Base-by-base conservation (phyloP, 2,329 filamentous ascomycete genomes). In the Xylariomycetidae sp. region DNA sequence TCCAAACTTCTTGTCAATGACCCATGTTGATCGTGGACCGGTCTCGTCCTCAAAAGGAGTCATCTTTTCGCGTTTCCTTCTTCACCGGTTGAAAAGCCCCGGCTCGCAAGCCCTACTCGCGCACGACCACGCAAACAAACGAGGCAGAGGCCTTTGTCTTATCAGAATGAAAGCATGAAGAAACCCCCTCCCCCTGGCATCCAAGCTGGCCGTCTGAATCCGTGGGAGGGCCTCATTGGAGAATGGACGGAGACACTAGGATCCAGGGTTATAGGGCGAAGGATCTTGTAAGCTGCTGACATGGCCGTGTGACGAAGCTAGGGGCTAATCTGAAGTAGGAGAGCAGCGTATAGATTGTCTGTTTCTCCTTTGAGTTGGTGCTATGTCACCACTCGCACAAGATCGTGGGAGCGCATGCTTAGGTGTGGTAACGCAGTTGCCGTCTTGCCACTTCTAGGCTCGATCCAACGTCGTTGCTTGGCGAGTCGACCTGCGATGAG, bases 381-480 rank as follows among this genome's bases (percentile, higher is more conserved):
- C 39, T 38, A 33, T 40, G 38, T 38, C 40, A 46, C 44, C 37
- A 37, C 39, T 40, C 26, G 44, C 44, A 44, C 43, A 47, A 30
- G 32, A 45, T 39, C 42, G 38, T 46, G 43, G 32, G 31, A 31
- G 47, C 30, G 38, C 44, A 37, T 28, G 34, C n/a, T n/a, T n/a
- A n/a, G n/a, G n/a, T n/a, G n/a, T n/a, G n/a, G n/a, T n/a, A n/a
- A n/a, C n/a, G n/a, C 12, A 13, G 36, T 30, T 25, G 37, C 22
- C 34, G 28, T 35, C 19, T n/a, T 23, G 18, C 29, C 30, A 43
- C n/a, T n/a, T n/a, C n/a, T n/a, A n/a, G n/a, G n/a, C n/a, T n/a
- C n/a, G n/a, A n/a, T n/a, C n/a, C n/a, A n/a, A n/a, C n/a, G n/a
- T n/a, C n/a, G n/a, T n/a, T n/a, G n/a, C n/a, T n/a, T n/a, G n/a